Conservation (phyloP, 371 early-diverging fungal genomes). For the Chytridium lagenaria region DNA sequence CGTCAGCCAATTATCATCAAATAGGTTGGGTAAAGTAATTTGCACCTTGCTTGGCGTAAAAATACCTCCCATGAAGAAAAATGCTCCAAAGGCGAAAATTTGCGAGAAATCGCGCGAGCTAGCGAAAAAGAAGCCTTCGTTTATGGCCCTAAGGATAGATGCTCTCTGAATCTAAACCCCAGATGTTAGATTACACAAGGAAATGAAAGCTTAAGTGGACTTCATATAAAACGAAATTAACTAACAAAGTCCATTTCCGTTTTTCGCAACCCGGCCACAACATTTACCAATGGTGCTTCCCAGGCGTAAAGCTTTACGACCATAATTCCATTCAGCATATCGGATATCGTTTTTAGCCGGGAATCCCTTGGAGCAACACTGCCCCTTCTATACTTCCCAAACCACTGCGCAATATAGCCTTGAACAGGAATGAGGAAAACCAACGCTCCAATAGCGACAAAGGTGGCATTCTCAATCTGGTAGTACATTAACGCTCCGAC, state of each 20-base stretch:
- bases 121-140: conserved; percentile 51
- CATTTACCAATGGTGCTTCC: conserved; percentile 45
- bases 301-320: conserved; percentile 54
- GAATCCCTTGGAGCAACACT: conserved; percentile 41
- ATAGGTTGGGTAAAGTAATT: conserved; percentile 41
- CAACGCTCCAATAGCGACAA: conserved; percentile 28
- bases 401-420: conserved; percentile 27
- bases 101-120: conserved; percentile 16
- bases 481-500: conserved; percentile 26
- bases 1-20: conserved; percentile 29
- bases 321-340: conserved; percentile 50
- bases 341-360: conserved; percentile 39
- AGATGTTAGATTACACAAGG: neutral
- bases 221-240: too few species aligned
- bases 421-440: conserved; percentile 44
- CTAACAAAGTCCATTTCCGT: conserved; percentile 43
- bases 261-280: conserved; percentile 39
- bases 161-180: conserved; percentile 35
- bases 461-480: conserved; percentile 32
- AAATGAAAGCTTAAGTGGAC: too few species aligned
- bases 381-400: conserved; percentile 40
- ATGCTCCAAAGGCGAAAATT: conserved; percentile 42
- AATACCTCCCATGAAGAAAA: conserved; percentile 38
- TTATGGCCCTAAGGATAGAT: conserved; percentile 47
- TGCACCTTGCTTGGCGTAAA: conserved; percentile 45